Percentiles rank a stretch among this genome's conserved stretches.
phyloP scores from a whole-genome alignment of 805 yeast genomes.

The Helenozyma baotianmanensis region DNA sequence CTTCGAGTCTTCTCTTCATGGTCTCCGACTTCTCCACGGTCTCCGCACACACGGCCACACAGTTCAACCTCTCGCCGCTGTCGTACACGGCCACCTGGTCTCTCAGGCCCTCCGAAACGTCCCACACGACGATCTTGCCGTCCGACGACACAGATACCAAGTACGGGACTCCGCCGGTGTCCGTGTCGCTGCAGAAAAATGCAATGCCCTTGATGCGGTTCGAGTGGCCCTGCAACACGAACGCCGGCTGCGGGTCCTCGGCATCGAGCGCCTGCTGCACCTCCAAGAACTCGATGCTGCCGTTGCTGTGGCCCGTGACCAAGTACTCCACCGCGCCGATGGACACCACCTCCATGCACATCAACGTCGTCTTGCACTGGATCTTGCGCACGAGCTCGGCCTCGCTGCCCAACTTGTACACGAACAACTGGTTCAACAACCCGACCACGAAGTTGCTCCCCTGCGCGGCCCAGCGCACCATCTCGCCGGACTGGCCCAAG shows the following conservation, averaged over 20 bases:
- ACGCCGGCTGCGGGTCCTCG: slow-evolving; percentile 41
- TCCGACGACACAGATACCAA: slow-evolving; percentile 86
- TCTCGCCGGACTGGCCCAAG: slow-evolving; percentile 58
- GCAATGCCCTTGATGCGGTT: slow-evolving; percentile 79
- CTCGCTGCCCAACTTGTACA: slow-evolving; percentile 55
- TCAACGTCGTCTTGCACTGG: slow-evolving; percentile 52
- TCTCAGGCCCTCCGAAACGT: slow-evolving; percentile 43
- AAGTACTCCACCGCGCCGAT: slow-evolving; percentile 51
- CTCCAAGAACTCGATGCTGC: slow-evolving; percentile 57
- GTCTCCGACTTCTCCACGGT: slow-evolving; percentile 66
- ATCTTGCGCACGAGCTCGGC: slow-evolving; percentile 56
- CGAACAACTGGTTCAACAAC: slow-evolving; percentile 54
- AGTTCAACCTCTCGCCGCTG: slow-evolving; percentile 86
- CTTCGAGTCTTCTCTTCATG: slow-evolving; percentile 54
- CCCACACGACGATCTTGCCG: slow-evolving; percentile 92
- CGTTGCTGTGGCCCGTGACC: slow-evolving; percentile 67
- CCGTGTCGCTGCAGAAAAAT: slow-evolving; percentile 38
- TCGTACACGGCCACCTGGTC: slow-evolving; percentile 90
- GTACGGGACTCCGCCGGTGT: slow-evolving; percentile 36
- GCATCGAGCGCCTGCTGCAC: slow-evolving; percentile 25
- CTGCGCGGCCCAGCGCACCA: slow-evolving; percentile 59
- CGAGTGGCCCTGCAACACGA: slow-evolving; percentile 73
- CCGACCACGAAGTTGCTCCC: slow-evolving; percentile 81
- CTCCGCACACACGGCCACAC: slow-evolving; percentile 75
- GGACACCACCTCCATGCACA: slow-evolving; percentile 55